Evolutionary conservation across 2,329 filamentous ascomycete genomes (phyloP).

Genomic region (Colletotrichum camelliae): DNA sequence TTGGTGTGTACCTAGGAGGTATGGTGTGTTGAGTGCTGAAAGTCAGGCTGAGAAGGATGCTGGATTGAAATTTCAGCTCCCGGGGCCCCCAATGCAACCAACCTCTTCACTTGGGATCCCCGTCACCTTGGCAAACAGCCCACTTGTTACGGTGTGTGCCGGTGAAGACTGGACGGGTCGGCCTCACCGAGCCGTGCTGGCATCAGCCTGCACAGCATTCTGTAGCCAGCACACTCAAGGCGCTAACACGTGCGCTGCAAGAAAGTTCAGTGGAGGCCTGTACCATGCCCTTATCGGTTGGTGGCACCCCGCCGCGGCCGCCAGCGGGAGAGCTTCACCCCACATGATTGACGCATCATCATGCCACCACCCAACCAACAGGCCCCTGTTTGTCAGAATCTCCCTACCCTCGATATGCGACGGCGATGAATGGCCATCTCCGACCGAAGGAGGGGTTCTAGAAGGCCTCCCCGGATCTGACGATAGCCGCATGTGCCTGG

Average conservation of each 20-base stretch:
- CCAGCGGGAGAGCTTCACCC: slow-evolving; percentile 19
- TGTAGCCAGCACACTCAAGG: not conserved
- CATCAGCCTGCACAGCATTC: not conserved
- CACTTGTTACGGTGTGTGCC: not conserved
- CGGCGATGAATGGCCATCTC: slow-evolving; percentile 16
- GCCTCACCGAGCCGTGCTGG: not conserved
- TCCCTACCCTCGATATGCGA: slow-evolving; percentile 7
- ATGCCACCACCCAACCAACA: slow-evolving; percentile 24
- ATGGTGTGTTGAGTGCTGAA: not conserved
- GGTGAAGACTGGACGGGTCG: not conserved
- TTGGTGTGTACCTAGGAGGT: not conserved
- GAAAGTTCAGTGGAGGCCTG: not conserved
- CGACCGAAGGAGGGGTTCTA: not conserved
- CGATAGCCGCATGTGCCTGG: not conserved
- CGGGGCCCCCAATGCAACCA: not conserved
- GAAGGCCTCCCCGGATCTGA: slow-evolving; percentile 14
- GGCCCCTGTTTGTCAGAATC: slow-evolving; percentile 22
- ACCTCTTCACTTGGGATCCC: not conserved
- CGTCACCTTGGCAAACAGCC: not conserved
- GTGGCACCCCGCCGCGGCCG: not conserved
- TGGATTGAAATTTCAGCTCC: not conserved
- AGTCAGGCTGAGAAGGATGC: not conserved
- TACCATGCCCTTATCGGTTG: not conserved
- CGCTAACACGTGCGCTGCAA: not conserved
- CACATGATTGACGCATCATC: slow-evolving; percentile 20